Conservation (phyloP, 2,329 filamentous ascomycete genomes). For the Neobulgaria alba region DNA sequence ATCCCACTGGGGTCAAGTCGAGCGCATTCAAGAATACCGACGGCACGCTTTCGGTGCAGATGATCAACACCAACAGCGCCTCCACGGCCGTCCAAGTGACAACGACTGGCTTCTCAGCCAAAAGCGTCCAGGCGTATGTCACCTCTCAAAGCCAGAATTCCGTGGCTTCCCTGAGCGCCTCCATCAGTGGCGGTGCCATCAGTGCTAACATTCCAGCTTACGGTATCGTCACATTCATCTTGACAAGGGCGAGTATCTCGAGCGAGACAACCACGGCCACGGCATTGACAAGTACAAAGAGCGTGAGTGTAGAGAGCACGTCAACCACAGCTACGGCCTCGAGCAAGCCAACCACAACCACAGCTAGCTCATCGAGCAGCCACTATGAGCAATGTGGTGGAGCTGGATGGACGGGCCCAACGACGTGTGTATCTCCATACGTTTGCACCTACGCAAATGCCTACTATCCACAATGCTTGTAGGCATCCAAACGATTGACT, state of each 20-base stretch:
- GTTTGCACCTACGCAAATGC: background rate
- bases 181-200: background rate
- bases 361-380: background rate
- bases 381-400: background rate
- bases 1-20: conserved; percentile 1
- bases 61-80: conserved; percentile 10
- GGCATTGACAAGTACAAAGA: no score
- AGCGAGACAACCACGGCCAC: no score
- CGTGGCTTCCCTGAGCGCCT: background rate
- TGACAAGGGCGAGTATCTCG: no score
- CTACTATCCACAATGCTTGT: background rate
- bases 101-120: conserved; percentile 3
- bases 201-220: background rate
- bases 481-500: no score
- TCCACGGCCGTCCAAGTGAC: background rate
- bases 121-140: conserved; percentile 3
- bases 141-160: conserved; percentile 7
- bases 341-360: background rate
- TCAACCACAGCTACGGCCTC: background rate
- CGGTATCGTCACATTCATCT: conserved; percentile 2
- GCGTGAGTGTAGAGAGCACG: no score
- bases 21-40: conserved; percentile 11
- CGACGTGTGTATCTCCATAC: background rate
- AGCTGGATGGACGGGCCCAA: background rate
- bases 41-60: conserved; percentile 7